These are phyloP conservation scores for Mucuna pruriens DNA, from an alignment of 306 rosid genomes.

Conservation along the genomic window DNA sequence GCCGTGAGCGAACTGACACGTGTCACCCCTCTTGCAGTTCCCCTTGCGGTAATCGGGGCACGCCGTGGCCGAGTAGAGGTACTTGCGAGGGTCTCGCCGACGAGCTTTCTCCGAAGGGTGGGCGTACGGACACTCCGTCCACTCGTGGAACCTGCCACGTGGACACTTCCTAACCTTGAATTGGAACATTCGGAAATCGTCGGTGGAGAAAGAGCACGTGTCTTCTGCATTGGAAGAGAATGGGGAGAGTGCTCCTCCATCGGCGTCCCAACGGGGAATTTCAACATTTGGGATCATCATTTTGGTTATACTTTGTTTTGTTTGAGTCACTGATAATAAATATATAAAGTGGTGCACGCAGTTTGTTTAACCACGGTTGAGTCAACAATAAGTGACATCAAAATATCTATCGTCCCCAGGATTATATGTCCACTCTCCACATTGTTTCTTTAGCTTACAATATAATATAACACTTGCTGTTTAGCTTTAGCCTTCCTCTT, in stretches of 20 bases:
- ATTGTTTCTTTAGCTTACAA: neutral
- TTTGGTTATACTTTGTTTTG: neutral
- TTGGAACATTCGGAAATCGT: conserved; percentile 86
- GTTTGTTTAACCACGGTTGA: conserved; percentile 43
- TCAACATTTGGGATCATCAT: conserved; percentile 46
- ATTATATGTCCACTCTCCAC: neutral
- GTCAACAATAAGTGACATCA: neutral
- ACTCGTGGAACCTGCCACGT: conserved; percentile 85
- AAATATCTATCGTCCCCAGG: neutral
- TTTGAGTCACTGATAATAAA: neutral
- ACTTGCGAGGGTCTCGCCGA: conserved; percentile 80
- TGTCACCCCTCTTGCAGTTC: conserved; percentile 67
- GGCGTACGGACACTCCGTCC: conserved; percentile 90
- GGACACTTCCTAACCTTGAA: conserved; percentile 73
- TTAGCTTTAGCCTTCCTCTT: no score
- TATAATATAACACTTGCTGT: neutral
- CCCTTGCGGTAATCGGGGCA: conserved; percentile 87
- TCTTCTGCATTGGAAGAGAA: conserved; percentile 36
- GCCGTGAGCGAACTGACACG: conserved; percentile 88
- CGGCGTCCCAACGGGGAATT: conserved; percentile 52
- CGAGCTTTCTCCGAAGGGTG: conserved; percentile 97
- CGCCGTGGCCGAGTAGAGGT: conserved; percentile 67
- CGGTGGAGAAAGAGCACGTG: conserved; percentile 46
- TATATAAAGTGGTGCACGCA: neutral
- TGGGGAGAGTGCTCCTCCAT: conserved; percentile 31